phyloP scores from a whole-genome alignment of 768 basidiomycete genomes.

The Naganishia friedmannii region DNA sequence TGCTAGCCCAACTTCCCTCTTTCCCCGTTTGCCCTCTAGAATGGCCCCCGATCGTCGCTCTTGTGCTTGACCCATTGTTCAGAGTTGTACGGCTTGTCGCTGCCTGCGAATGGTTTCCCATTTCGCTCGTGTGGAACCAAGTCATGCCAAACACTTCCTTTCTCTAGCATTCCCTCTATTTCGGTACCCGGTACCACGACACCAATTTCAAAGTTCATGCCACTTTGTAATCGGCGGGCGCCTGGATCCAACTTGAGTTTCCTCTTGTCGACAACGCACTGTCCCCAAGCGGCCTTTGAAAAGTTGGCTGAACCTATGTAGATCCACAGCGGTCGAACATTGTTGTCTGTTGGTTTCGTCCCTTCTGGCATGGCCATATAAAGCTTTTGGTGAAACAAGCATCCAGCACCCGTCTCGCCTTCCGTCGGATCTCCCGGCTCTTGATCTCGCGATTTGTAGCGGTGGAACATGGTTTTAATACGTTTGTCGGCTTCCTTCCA shows the following conservation, averaged over 20 bases:
- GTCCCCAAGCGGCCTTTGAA: constrained; percentile 29
- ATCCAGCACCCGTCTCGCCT: constrained; percentile 23
- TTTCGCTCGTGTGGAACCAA: constrained; percentile 23
- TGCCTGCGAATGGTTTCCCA: background rate
- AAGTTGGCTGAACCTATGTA: constrained; percentile 35
- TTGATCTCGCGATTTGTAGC: constrained; percentile 31
- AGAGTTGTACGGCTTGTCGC: constrained; percentile 27
- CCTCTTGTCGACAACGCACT: constrained; percentile 3
- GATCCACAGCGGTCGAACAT: constrained; percentile 24
- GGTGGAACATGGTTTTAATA: constrained; percentile 29
- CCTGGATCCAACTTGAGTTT: constrained; percentile 1
- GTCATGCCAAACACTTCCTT: constrained; percentile 31
- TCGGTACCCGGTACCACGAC: constrained; percentile 24
- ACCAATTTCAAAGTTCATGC: constrained; percentile 29
- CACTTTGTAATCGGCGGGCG: constrained; percentile 3
- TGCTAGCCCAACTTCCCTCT: background rate
- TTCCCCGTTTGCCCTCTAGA: background rate
- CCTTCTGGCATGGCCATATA: constrained; percentile 29
- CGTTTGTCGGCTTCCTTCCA: background rate
- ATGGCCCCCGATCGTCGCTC: background rate
- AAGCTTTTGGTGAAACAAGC: constrained; percentile 31
- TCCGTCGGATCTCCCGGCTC: constrained; percentile 13
- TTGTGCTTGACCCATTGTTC: constrained; percentile 15
- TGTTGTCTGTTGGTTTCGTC: background rate
- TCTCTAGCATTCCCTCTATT: constrained; percentile 28